Conservation (phyloP, 495 filamentous ascomycete genomes). For the Penicillium odoratum region DNA sequence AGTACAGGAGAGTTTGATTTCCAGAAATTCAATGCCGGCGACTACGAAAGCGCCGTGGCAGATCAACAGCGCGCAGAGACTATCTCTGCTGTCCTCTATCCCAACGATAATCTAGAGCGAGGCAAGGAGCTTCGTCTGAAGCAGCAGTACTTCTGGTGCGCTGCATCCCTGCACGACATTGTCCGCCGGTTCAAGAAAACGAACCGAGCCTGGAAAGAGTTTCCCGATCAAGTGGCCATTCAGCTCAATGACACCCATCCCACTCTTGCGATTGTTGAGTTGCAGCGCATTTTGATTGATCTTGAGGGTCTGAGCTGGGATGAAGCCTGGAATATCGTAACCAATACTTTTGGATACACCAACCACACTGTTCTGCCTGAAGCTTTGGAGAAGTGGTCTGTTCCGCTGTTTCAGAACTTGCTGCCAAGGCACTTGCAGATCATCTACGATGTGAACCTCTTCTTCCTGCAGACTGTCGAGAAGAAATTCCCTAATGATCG, state of each 20-base stretch:
- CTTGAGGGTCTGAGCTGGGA: slow-evolving; percentile 91
- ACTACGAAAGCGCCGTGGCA: slow-evolving; percentile 95
- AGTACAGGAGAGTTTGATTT: slow-evolving; percentile 98
- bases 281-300: slow-evolving; percentile 90
- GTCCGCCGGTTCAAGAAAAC: slow-evolving; percentile 97
- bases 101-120: slow-evolving; percentile 94
- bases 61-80: slow-evolving; percentile 97
- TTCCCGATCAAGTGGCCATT: slow-evolving; percentile 93
- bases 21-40: slow-evolving; percentile 98
- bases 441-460: slow-evolving; percentile 97
- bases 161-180: slow-evolving; percentile 93
- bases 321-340: slow-evolving; percentile 83
- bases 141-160: slow-evolving; percentile 99
- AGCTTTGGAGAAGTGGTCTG: slow-evolving; percentile 97
- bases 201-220: slow-evolving; percentile 84
- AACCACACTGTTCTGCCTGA: slow-evolving; percentile 98
- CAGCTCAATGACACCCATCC: slow-evolving; percentile 98
- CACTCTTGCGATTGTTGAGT: slow-evolving; percentile 91
- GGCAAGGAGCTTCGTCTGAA: slow-evolving; percentile 97
- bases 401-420: slow-evolving; percentile 86
- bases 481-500: slow-evolving; percentile 85
- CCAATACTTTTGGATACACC: slow-evolving; percentile 85
- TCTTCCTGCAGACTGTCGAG: slow-evolving; percentile 88
- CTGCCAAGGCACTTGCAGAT: slow-evolving; percentile 95
- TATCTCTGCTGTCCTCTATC: slow-evolving; percentile 95